phyloP scores from a whole-genome alignment of 495 filamentous ascomycete species.

The Penicillium fimorum region DNA sequence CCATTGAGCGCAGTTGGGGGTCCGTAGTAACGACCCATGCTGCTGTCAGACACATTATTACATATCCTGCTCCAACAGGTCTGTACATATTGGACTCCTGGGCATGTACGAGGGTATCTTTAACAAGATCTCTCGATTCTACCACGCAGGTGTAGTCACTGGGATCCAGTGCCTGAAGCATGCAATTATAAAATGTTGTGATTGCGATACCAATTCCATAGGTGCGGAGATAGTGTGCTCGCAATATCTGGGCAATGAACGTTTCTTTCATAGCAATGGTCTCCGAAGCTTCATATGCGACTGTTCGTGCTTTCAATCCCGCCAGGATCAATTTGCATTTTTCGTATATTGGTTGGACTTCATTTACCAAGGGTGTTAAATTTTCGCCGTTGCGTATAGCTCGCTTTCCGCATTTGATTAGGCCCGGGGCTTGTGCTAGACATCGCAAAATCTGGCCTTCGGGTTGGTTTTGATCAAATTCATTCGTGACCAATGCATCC shows the following conservation, averaged over 20 bases:
- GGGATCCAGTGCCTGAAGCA: constrained; percentile 25
- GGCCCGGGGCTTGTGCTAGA: constrained; percentile 28
- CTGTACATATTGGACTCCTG: constrained; percentile 26
- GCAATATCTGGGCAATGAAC: constrained; percentile 13
- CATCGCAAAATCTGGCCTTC: constrained; percentile 33
- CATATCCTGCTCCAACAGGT: constrained; percentile 37
- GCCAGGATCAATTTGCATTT: constrained; percentile 22
- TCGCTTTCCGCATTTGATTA: constrained; percentile 27
- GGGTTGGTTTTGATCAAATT: constrained; percentile 24
- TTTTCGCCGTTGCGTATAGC: constrained; percentile 14
- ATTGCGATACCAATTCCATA: constrained; percentile 35
- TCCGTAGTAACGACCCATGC: constrained; percentile 33
- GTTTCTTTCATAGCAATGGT: not conserved
- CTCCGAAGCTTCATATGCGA: constrained; percentile 10
- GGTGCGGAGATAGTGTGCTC: constrained; percentile 34
- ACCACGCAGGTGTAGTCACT: constrained; percentile 3
- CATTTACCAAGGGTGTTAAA: constrained; percentile 15
- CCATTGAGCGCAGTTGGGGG: constrained; percentile 8
- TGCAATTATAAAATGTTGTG: constrained; percentile 35
- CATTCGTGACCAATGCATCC: constrained; percentile 32
- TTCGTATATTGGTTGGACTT: constrained; percentile 29
- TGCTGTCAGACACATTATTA: constrained; percentile 27
- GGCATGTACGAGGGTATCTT: constrained; percentile 32
- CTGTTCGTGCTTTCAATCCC: constrained; percentile 16
- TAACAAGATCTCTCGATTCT: constrained; percentile 27